Base-by-base conservation (phyloP, 257 asterid genomes). In the Solanum corneliomulleri region DNA sequence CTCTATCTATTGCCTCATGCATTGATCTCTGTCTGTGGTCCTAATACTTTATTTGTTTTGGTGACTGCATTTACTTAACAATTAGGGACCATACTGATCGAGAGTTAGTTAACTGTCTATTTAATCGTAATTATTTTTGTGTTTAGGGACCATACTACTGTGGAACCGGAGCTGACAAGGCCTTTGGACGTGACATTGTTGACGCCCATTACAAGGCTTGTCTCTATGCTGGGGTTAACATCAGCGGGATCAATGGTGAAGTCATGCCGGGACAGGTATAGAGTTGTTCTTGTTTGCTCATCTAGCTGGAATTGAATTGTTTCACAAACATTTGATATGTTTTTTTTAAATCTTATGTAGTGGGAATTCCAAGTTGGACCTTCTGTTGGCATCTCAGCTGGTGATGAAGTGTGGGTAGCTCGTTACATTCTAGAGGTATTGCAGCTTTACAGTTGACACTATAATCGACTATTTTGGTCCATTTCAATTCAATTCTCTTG, bases 281-380 rank as follows among this genome's bases (percentile, higher is more conserved):
- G 71, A 33, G 42, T 15, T 7, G 45, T 78, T 86, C 27, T 58
- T 31, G 45, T 21, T 49, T 81, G 7, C 45, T 31, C 45, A 18
- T 81, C 69, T 49, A 49, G 70, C 12, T 39, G 52, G 11, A 81
- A 4, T 29, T 18, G 20, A 80, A 45, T 10, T 2, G 9, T 47
- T 16, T 49, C 4, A 31, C 45, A 18, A 20, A 31, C 7, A 45
- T 20, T 49, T 81, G 16, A 81, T 81, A 5, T 81, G 31, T 2
- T 77, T 14, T 10, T n/a, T 52, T 74, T 20, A 9, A 37, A 29
- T 16, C 8, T 31, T 44, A 62, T 84, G 35, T 87, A 95, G 97
- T 96, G 99, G 99, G 99, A 97, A 71, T 97, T 93, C 86, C 99
- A 97, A 94, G 99, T 97, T 4, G 99, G 99, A 77, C 99, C 99